A percentile compares a stretch with the other conserved stretches of the same genome.
Conservation (phyloP, 2,329 filamentous ascomycete species). For the Cladosporium sp. region DNA sequence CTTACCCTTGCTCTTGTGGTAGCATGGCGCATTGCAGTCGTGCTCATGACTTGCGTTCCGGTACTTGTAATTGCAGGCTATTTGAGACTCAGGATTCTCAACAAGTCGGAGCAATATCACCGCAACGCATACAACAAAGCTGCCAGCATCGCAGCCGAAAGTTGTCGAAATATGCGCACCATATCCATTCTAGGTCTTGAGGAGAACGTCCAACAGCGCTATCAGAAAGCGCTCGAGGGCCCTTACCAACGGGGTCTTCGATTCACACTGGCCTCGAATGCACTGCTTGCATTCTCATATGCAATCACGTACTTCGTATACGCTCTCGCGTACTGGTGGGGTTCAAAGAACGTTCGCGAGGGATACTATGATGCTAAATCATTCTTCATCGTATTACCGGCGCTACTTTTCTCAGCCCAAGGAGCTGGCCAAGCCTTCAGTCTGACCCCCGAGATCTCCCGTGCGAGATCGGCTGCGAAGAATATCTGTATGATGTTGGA, state of each 20-base stretch:
- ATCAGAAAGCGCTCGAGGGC: conserved; percentile 40
- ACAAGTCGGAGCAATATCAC: conserved; percentile 63
- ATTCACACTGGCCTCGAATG: conserved; percentile 44
- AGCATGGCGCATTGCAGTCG: conserved; percentile 54
- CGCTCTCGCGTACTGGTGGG: conserved; percentile 53
- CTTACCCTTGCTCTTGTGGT: conserved; percentile 50
- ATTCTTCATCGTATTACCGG: conserved; percentile 50
- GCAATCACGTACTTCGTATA: conserved; percentile 51
- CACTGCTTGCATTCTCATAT: conserved; percentile 46
- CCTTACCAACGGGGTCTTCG: conserved; percentile 43
- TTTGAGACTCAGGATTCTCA: conserved; percentile 49
- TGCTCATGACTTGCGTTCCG: conserved; percentile 51
- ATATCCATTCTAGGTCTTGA: conserved; percentile 48
- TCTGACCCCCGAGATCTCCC: conserved; percentile 47
- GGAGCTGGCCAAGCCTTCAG: conserved; percentile 50
- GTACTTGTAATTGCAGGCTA: conserved; percentile 48
- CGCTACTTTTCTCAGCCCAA: conserved; percentile 49
- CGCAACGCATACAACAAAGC: conserved; percentile 65
- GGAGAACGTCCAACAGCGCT: conserved; percentile 40
- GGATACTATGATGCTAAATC: conserved; percentile 43
- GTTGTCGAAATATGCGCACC: conserved; percentile 66
- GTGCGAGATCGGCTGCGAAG: conserved; percentile 46
- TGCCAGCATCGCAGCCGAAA: conserved; percentile 65
- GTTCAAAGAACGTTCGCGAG: conserved; percentile 44
- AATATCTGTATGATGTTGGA: conserved; percentile 46